Conservation (phyloP, 2,329 filamentous ascomycete genomes). For the Pseudogymnoascus sp. region DNA sequence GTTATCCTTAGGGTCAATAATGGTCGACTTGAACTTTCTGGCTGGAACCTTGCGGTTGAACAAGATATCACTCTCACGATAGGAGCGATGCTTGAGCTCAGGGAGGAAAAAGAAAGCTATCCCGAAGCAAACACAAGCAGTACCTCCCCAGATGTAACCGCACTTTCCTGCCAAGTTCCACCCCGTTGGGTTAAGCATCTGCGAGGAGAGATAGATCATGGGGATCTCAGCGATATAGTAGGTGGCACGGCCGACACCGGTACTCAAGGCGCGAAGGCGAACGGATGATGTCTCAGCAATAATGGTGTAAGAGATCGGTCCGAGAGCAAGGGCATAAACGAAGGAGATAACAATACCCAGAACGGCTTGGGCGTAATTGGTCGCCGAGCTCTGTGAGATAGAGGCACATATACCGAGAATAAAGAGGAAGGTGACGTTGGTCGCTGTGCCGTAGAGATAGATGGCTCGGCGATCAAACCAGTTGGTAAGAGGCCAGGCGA, state of each 20-base stretch:
- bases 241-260: conserved; percentile 24
- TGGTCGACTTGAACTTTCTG: conserved; percentile 37
- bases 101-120: conserved; percentile 39
- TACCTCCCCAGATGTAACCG: conserved; percentile 44
- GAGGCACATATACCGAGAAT: conserved; percentile 31
- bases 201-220: conserved; percentile 25
- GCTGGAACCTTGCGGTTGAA: conserved; percentile 28
- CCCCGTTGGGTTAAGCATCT: conserved; percentile 31
- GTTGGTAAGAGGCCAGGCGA: conserved; percentile 29
- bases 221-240: conserved; percentile 24
- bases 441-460: conserved; percentile 30
- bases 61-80: conserved; percentile 36
- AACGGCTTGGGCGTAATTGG: conserved; percentile 33
- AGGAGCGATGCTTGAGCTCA: conserved; percentile 44
- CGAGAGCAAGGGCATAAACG: conserved; percentile 43
- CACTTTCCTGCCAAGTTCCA: conserved; percentile 30
- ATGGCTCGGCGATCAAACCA: conserved; percentile 34
- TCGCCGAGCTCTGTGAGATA: conserved; percentile 24
- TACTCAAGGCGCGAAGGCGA: conserved; percentile 17
- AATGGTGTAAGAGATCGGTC: conserved; percentile 31
- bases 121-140: conserved; percentile 44
- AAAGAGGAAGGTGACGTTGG: conserved; percentile 30
- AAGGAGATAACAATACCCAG: conserved; percentile 44
- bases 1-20: conserved; percentile 47
- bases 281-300: neutral